Conservation (phyloP, 805 yeast genomes). For the Pichia deserticola region DNA sequence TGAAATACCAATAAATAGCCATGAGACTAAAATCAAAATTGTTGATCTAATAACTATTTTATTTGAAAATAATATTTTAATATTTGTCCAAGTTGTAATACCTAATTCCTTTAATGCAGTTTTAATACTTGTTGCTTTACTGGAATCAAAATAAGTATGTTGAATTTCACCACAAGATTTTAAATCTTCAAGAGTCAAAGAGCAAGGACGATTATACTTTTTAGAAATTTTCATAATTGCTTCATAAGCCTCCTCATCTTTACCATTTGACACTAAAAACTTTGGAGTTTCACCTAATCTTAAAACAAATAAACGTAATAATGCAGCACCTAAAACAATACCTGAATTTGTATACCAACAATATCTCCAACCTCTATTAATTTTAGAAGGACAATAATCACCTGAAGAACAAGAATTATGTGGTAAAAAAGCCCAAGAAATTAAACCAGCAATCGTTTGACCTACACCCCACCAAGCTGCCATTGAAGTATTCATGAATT, state of each 20-base stretch:
- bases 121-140: conserved; percentile 15
- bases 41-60: conserved; percentile 38
- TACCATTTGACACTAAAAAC: conserved; percentile 44
- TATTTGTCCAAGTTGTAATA: conserved; percentile 29
- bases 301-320: conserved; percentile 39
- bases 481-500: conserved; percentile 45
- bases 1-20: conserved; percentile 55
- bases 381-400: conserved; percentile 35
- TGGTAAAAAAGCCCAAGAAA: conserved; percentile 52
- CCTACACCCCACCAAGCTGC: conserved; percentile 62
- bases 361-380: conserved; percentile 60
- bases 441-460: conserved; percentile 43
- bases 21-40: conserved; percentile 39
- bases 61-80: conserved; percentile 41
- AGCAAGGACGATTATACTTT: conserved; percentile 34
- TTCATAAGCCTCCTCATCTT: conserved; percentile 42
- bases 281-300: conserved; percentile 50
- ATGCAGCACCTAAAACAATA: conserved; percentile 40
- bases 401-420: conserved; percentile 39
- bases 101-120: conserved; percentile 23
- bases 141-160: conserved; percentile 15
- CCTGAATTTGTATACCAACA: conserved; percentile 48
- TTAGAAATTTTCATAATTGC: conserved; percentile 38
- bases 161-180: conserved; percentile 36
- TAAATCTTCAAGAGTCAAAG: conserved; percentile 41